Conservation (phyloP, 2,329 filamentous ascomycete genomes). For the Colletotrichum sp. region DNA sequence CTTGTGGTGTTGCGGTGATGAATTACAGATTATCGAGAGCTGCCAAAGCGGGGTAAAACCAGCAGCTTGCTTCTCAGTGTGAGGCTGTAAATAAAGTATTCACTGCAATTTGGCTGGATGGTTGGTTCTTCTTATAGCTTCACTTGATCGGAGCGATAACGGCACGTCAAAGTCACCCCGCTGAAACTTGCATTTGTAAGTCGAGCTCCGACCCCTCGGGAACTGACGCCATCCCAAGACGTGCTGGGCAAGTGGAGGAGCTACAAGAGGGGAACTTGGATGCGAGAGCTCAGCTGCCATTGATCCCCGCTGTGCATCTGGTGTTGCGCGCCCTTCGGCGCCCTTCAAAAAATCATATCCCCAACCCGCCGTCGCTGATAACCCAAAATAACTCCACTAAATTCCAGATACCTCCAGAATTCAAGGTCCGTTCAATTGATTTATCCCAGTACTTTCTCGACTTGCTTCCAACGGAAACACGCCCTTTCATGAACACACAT, state of each 20-base stretch:
- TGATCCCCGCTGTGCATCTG: not conserved
- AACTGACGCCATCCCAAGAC: constrained; percentile 12
- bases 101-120: not conserved
- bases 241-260: constrained; percentile 2
- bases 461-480: not conserved
- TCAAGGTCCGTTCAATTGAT: not conserved
- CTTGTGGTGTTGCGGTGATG: not conserved
- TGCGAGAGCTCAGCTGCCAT: not conserved
- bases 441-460: not conserved
- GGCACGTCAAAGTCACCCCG: not conserved
- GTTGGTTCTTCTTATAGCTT: not conserved
- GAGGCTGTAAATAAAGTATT: not conserved
- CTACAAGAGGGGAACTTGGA: constrained; percentile 10
- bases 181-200: constrained; percentile 12
- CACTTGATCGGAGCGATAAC: not conserved
- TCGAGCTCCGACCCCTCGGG: not conserved
- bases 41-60: not conserved
- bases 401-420: not conserved
- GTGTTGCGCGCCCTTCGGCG: not conserved
- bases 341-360: not conserved
- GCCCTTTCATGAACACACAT: not conserved
- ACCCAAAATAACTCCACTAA: not conserved
- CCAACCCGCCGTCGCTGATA: not conserved
- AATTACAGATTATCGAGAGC: not conserved
- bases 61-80: not conserved